phyloP scores from a whole-genome alignment of 129 eudicot species.

The Pseudognaphalium luteoalbum region DNA sequence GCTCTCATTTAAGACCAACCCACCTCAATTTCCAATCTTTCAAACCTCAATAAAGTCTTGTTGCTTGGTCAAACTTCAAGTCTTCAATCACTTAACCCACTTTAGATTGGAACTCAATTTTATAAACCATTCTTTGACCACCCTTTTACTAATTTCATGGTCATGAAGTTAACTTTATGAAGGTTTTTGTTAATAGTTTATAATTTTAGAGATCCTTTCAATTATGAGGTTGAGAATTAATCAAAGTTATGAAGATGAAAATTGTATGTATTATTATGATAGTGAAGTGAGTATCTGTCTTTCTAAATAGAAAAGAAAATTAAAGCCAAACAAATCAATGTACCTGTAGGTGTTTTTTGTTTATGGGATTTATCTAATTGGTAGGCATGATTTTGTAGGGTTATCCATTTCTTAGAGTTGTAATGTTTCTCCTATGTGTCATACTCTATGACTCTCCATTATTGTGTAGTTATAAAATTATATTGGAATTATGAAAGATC shows the following conservation, averaged over 20 bases:
- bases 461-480: too few species aligned
- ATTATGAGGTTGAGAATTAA: too few species aligned
- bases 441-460: too few species aligned
- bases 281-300: too few species aligned
- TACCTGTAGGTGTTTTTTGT: neutral
- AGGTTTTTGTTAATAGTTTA: too few species aligned
- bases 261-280: too few species aligned
- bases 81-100: neutral
- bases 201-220: too few species aligned
- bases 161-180: neutral
- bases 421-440: neutral
- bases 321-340: neutral
- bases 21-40: constrained; percentile 22
- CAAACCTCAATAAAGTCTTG: constrained; percentile 15
- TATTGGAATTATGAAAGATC: too few species aligned
- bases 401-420: neutral
- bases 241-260: too few species aligned
- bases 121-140: neutral
- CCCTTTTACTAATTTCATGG: neutral
- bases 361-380: neutral
- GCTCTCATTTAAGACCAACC: constrained; percentile 22
- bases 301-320: too few species aligned
- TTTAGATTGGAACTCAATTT: neutral
- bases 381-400: neutral
- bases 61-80: constrained; percentile 11